phyloP scores from a whole-genome alignment of 163 green algal species.

The Chlamydomonas reinhardtii region DNA sequence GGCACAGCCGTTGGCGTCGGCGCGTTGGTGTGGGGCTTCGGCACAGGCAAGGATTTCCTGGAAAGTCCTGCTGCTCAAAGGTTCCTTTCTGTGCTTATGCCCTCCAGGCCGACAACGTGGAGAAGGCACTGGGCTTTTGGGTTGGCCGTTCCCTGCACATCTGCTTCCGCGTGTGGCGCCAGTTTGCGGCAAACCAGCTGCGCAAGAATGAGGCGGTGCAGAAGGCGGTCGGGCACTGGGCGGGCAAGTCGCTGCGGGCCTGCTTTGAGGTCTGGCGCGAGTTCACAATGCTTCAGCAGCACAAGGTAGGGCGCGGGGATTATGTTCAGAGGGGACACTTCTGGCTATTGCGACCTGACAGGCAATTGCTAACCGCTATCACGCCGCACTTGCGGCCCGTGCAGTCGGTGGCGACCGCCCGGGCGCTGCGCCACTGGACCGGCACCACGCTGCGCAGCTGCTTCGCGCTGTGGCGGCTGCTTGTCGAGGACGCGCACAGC shows the following conservation, averaged over 20 bases:
- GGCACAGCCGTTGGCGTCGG: not conserved
- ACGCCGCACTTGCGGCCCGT: too few relatives aligned
- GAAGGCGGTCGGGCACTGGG: not conserved
- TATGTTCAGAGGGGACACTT: too few relatives aligned
- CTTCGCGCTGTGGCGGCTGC: constrained; percentile 8
- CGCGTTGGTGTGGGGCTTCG: too few relatives aligned
- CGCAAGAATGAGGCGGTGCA: too few relatives aligned
- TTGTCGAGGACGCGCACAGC: not conserved
- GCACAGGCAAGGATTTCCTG: too few relatives aligned
- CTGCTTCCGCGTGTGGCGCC: constrained; percentile 14
- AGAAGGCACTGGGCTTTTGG: not conserved
- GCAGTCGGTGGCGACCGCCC: not conserved
- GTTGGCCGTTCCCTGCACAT: not conserved
- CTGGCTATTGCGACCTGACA: too few relatives aligned
- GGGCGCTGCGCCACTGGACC: not conserved
- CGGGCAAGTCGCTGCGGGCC: not conserved
- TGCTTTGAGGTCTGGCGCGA: not conserved
- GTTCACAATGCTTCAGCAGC: not conserved
- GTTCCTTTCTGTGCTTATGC: too few relatives aligned
- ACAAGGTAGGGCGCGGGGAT: not conserved
- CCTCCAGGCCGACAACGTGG: too few relatives aligned
- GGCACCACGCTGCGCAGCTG: not conserved
- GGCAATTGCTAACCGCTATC: too few relatives aligned
- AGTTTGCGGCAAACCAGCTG: too few relatives aligned
- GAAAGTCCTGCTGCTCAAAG: too few relatives aligned